phyloP scores from a whole-genome alignment of 1,139 yeast species.

The Candida pseudoviswanathii region DNA sequence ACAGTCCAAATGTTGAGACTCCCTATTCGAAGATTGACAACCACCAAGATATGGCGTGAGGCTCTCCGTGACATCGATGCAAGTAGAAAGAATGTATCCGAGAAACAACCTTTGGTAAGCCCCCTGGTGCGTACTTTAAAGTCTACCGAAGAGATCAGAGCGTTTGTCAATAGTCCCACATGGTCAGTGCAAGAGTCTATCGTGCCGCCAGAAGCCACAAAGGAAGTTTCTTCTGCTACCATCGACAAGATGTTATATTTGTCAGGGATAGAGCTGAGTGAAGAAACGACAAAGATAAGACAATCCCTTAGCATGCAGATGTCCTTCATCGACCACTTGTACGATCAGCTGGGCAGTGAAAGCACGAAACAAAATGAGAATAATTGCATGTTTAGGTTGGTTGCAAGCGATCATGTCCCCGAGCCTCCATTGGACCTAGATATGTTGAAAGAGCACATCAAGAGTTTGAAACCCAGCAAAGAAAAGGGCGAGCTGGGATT shows the following conservation, averaged over 20 bases:
- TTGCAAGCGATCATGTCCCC: conserved; percentile 36
- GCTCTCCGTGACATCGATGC: too few species aligned
- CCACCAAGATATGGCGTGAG: neutral
- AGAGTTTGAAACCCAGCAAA: conserved; percentile 21
- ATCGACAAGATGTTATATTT: conserved; percentile 39
- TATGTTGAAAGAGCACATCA: conserved; percentile 24
- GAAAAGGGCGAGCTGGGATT: conserved; percentile 32
- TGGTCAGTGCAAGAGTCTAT: conserved; percentile 33
- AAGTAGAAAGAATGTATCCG: too few species aligned
- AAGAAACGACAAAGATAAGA: conserved; percentile 24
- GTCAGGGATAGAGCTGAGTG: conserved; percentile 41
- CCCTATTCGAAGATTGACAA: neutral
- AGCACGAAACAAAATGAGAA: conserved; percentile 18
- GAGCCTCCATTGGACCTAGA: conserved; percentile 26
- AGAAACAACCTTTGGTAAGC: too few species aligned
- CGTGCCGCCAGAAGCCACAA: neutral
- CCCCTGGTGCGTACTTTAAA: neutral
- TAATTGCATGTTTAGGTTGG: conserved; percentile 34
- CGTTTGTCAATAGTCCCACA: conserved; percentile 23
- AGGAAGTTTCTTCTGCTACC: conserved; percentile 20
- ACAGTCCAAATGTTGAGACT: neutral
- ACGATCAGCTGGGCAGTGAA: conserved; percentile 24
- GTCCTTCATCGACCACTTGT: conserved; percentile 46
- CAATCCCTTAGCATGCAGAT: conserved; percentile 46
- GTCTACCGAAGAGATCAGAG: conserved; percentile 9